phyloP scores from a whole-genome alignment of 352 stramenopile genomes.

The Pythium chondricola region DNA sequence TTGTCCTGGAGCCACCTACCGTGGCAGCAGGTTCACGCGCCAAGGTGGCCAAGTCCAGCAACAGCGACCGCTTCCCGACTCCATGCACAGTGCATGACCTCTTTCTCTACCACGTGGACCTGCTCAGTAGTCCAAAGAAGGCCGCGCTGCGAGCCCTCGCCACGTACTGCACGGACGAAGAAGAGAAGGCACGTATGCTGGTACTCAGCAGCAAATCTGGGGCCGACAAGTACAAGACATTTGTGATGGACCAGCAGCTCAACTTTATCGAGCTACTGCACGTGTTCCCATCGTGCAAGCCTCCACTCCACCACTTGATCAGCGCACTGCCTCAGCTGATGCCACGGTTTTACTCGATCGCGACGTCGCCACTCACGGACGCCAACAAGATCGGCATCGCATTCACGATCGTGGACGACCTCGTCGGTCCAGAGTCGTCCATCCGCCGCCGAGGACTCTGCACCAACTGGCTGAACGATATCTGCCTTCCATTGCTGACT shows the following conservation, averaged over 20 bases:
- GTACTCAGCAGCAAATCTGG: constrained; percentile 67
- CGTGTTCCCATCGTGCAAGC: constrained; percentile 90
- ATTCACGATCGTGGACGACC: constrained; percentile 91
- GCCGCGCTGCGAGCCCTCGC: constrained; percentile 53
- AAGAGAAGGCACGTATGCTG: constrained; percentile 54
- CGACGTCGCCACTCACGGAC: constrained; percentile 87
- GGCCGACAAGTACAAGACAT: constrained; percentile 66
- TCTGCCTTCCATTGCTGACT: constrained; percentile 37
- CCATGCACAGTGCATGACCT: constrained; percentile 67
- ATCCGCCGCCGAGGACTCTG: constrained; percentile 49
- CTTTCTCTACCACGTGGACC: constrained; percentile 74
- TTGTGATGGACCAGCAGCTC: constrained; percentile 85
- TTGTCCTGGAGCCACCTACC: constrained; percentile 30
- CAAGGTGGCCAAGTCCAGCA: constrained; percentile 10
- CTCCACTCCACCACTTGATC: constrained; percentile 84
- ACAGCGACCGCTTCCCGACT: constrained; percentile 34
- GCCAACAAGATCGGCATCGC: constrained; percentile 67
- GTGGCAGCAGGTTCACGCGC: constrained; percentile 1
- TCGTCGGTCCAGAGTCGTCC: constrained; percentile 27
- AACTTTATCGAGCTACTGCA: constrained; percentile 89
- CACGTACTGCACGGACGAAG: constrained; percentile 53
- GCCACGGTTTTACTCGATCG: constrained; percentile 95
- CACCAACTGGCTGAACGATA: constrained; percentile 51
- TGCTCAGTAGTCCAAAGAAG: constrained; percentile 81
- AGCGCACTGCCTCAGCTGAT: constrained; percentile 84